Conservation (phyloP, 2,329 filamentous ascomycete species). For the Neopestalotiopsis clavispora region DNA sequence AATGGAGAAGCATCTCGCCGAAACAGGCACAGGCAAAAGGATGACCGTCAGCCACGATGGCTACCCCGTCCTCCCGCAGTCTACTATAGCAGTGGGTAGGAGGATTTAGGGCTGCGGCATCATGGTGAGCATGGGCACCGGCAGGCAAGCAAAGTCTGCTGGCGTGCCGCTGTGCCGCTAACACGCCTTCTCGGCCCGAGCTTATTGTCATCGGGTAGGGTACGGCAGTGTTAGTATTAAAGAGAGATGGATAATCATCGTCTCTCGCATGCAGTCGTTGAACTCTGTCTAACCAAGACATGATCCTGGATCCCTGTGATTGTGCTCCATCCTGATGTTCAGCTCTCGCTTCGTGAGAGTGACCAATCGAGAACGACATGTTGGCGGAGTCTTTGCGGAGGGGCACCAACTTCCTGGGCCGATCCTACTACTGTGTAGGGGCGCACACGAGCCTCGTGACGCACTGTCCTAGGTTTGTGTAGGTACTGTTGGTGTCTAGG, state of each 20-base stretch:
- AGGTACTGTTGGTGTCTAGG: too few species aligned
- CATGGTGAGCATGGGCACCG: not conserved
- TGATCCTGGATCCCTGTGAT: not conserved
- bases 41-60: not conserved
- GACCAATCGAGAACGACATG: not conserved
- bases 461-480: too few species aligned
- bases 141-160: not conserved
- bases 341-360: not conserved
- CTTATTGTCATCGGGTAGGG: not conserved
- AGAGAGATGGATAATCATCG: not conserved
- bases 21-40: constrained; percentile 1
- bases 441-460: too few species aligned
- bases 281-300: not conserved
- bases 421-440: too few species aligned
- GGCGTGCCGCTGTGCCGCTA: not conserved
- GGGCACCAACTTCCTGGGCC: not conserved
- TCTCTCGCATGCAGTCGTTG: not conserved
- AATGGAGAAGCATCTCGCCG: not conserved
- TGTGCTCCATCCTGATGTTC: not conserved
- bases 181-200: not conserved
- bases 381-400: not conserved
- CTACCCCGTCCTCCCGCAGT: not conserved
- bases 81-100: constrained; percentile 3
- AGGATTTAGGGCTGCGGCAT: not conserved
- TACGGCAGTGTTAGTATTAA: too few species aligned